Evolutionary conservation across 768 basidiomycete species (phyloP), one percentile per base, ranked within the genome.

Genomic region (Coprinopsis sp.): DNA sequence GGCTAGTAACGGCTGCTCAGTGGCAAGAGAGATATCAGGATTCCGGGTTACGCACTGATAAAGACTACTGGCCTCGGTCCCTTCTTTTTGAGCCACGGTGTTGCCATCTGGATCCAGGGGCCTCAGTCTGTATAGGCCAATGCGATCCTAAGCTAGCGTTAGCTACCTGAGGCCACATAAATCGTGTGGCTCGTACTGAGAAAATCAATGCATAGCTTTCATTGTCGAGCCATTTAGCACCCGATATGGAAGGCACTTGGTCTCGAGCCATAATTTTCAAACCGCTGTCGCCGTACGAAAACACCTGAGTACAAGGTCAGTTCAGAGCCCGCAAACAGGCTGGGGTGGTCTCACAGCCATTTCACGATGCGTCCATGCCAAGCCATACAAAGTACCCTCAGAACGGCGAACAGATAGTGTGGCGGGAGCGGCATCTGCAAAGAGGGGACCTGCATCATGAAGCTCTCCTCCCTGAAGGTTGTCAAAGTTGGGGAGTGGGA

Each of bases 281-380:
- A 11, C 51, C 39, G 29, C 56, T 56, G 1, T 56, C 55, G 16
- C 53, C 47, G 53, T 68, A 71, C 47, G 70, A 64, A 49, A 74
- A 74, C 8, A 68, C 56, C 76, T 77, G 27, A 16, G 12, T 30
- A 33, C 2, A 16, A 31, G 29, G 8, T 42, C 6, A 51, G 29
- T 6, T 30, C 21, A 30, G 21, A 14, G 22, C 36, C 28, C 33
- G 30, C 39, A 18, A 41, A 25, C 22, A 21, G 13, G 23, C 31
- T 14, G 5, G 22, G n/a, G 34, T 25, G 3, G 13, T 59, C 69
- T 51, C 52, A 75, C 77, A 37, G 60, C 59, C 8, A 77, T 48
- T 34, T 70, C 67, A 10, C 63, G 37, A 22, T 71, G 63, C 3
- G 76, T 69, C 81, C 81, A 82, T 12, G 63, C 65, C 18, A 79